Base-by-base conservation (phyloP, 768 basidiomycete genomes). In the Porpolomopsis calyptriformis region DNA sequence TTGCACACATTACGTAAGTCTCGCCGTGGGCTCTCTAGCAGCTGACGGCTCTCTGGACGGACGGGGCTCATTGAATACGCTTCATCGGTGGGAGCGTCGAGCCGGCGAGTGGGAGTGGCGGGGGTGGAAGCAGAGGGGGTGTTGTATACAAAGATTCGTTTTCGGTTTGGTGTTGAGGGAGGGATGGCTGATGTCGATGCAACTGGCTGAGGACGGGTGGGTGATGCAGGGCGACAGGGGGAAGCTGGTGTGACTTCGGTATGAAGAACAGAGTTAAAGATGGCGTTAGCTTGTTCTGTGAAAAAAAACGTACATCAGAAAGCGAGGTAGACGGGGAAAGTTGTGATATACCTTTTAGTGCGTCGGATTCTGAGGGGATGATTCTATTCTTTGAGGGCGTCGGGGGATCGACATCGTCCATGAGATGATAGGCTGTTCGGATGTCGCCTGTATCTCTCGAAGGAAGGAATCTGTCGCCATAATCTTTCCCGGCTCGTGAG, bases 21-120 rank as follows among this genome's bases (percentile, higher is more conserved):
- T 41, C 87, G 79, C 23, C 87, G 73, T 0, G 93, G 91, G 45
- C 82, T 86, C 51, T 92, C 79, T 37, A 99, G 78, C 12, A 96
- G 71, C 42, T 74, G 74, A 22, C 88, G 80, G 52, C 82, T 88
- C 55, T 85, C 82, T 35, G 82, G 79, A 1, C 88, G 80, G 4
- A 97, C 85, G 9, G 94, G 94, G 41, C 81, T 85, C 67, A 91
- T 78, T 9, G 87, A 88, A 61, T 97, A 98, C 0, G 83, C 83
- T 53, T 88, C 83, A 55, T 91, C 88, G 0, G 78, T 82, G 9
- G 93, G 85, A 20, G 82, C 82, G 60, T 94, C 90, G 27, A 97
- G 77, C 3, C 70, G 65, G 9, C 70, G 67, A 29, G 70, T 71
- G 4, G 85, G 82, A 12, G 74, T 71, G 19, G 68, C 65, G 12